phyloP scores from a whole-genome alignment of 2,329 filamentous ascomycete species.

The Penicillium sp. region DNA sequence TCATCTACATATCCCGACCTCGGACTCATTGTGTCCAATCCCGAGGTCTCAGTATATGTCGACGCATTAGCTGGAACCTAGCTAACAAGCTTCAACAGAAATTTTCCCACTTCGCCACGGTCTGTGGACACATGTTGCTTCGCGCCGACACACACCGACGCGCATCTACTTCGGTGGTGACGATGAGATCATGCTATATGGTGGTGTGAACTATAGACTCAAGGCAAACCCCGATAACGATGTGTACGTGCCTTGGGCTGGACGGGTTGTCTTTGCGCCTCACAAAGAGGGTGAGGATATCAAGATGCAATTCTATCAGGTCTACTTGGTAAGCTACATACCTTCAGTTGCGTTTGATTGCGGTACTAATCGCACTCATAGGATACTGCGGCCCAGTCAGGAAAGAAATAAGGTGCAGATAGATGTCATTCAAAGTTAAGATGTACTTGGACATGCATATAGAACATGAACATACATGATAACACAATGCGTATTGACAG shows the following conservation, averaged over 20 bases:
- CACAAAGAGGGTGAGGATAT: conserved; percentile 21
- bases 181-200: conserved; percentile 41
- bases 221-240: conserved; percentile 31
- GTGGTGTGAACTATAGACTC: conserved; percentile 37
- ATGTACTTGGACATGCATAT: neutral
- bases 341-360: neutral
- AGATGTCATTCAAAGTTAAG: neutral
- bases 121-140: conserved; percentile 39
- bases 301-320: conserved; percentile 44
- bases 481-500: neutral
- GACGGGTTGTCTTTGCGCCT: conserved; percentile 36
- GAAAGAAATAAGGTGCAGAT: conserved; percentile 29
- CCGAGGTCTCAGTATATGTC: no score
- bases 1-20: neutral
- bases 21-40: neutral
- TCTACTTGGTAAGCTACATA: conserved; percentile 37
- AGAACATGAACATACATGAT: neutral
- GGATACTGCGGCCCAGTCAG: conserved; percentile 37
- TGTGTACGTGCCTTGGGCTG: conserved; percentile 40
- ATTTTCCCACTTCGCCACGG: conserved; percentile 36
- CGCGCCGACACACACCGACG: conserved; percentile 33
- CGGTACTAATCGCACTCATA: conserved; percentile 17
- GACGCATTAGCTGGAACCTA: neutral
- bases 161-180: conserved; percentile 35
- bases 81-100: conserved; percentile 22